These are phyloP conservation scores for Suillus cothurnatus DNA, from an alignment of 768 basidiomycete species.

Conservation along the genomic window DNA sequence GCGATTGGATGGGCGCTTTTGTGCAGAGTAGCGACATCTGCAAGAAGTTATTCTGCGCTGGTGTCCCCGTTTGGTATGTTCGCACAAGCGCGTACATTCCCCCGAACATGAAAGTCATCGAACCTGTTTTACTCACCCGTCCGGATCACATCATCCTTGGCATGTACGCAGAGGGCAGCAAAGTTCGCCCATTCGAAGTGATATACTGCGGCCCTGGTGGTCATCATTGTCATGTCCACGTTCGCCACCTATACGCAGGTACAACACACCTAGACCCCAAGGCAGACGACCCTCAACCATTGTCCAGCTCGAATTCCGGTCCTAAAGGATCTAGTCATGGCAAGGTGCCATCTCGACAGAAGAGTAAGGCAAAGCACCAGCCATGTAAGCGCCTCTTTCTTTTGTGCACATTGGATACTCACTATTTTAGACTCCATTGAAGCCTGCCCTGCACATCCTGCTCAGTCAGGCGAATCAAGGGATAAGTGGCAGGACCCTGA, in stretches of 20 bases:
- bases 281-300: not conserved
- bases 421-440: not conserved
- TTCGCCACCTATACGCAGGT: not conserved
- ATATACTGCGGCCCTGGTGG: slow-evolving; percentile 3
- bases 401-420: not conserved
- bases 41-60: not conserved
- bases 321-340: not conserved
- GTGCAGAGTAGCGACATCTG: not conserved
- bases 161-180: not conserved
- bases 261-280: not conserved
- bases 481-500: slow-evolving; percentile 3
- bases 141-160: slow-evolving; percentile 2
- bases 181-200: slow-evolving; percentile 3
- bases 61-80: slow-evolving; percentile 2
- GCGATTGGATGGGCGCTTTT: slow-evolving; percentile 9
- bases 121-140: not conserved
- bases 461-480: not conserved
- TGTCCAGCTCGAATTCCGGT: not conserved
- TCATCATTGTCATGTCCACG: not conserved
- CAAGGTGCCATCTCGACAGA: slow-evolving; percentile 2
- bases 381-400: not conserved
- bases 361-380: not conserved
- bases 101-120: not conserved
- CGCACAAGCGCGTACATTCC: not conserved
- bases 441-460: not conserved